Evolutionary conservation across 257 asterid species (phyloP), one percentile per base, ranked within the genome.

Genomic region (Verbascum thapsus): DNA sequence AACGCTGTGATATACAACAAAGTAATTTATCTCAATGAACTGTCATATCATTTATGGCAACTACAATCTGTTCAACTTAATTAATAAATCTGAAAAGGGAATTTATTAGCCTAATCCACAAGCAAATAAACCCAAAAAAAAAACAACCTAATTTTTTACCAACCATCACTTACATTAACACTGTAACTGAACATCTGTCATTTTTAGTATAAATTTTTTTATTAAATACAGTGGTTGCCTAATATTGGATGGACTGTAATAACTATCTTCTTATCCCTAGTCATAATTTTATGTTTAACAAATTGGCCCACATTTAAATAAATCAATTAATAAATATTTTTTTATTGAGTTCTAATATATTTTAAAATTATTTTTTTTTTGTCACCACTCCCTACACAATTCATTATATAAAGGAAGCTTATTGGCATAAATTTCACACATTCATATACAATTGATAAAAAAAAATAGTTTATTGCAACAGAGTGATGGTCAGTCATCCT

Each of bases 191-290:
- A 13, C 60, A 37, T 9, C 6, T 26, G 16, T 8, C 69, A 20
- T 39, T 56, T 66, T 76, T 67, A 23, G 74, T 37, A 68, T 64
- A 43, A 15, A 40, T n/a, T n/a, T n/a, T n/a, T n/a, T n/a, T n/a
- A n/a, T n/a, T n/a, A 63, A 35, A 60, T 63, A n/a, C n/a, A n/a
- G n/a, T n/a, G n/a, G n/a, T 73, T 73, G 61, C 79, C 78, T 35
- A 59, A 58, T 23, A 23, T 10, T 30, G 22, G 4, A 39, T 23
- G n/a, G n/a, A n/a, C n/a, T 23, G 71, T 64, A 65, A 66, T 77
- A 68, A 77, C 58, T 73, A 2, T 11, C 37, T 19, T 56, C 74
- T 71, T 43, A 71, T 71, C 81, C 66, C 41, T 19, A 37, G n/a
- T 56, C 8, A 19, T 16, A n/a, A 41, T 4, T 15, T 50, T 37